Percentiles rank a stretch among this genome's conserved stretches.
These are phyloP conservation scores for Lachnum nothofagi DNA, from an alignment of 2,329 filamentous ascomycete species.

Conservation along the genomic window DNA sequence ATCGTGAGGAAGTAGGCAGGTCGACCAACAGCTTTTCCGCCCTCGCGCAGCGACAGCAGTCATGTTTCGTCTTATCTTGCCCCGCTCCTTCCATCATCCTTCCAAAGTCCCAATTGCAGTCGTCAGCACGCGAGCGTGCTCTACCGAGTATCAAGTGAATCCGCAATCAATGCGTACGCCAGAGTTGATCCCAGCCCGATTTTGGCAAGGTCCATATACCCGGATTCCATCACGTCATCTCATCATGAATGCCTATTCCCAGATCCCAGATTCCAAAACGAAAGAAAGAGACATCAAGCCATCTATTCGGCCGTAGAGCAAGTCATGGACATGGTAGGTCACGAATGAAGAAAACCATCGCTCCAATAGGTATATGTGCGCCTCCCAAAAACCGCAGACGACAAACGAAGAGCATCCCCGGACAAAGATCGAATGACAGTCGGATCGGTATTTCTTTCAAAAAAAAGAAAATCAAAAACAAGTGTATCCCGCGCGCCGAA, in stretches of 20 bases:
- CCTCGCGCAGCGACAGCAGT: conserved; percentile 20
- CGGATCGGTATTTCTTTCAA: conserved; percentile 5
- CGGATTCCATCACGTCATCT: conserved; percentile 18
- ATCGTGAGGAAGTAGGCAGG: conserved; percentile 12
- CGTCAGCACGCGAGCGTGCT: conserved; percentile 29
- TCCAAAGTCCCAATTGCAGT: conserved; percentile 18
- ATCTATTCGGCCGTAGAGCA: conserved; percentile 16
- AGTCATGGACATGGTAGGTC: conserved; percentile 13
- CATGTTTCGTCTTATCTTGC: conserved; percentile 15
- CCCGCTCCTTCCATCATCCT: neutral
- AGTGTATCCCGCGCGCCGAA: conserved; percentile 39
- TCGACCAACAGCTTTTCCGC: conserved; percentile 5
- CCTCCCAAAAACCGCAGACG: conserved; percentile 22
- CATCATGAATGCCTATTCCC: conserved; percentile 3
- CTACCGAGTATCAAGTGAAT: conserved; percentile 15
- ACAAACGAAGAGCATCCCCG: conserved; percentile 27
- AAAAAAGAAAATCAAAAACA: conserved; percentile 29
- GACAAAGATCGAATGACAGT: conserved; percentile 22
- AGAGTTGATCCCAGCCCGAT: conserved; percentile 21
- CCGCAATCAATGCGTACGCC: conserved; percentile 14
- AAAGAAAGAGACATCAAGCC: conserved; percentile 30
- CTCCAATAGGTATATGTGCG: conserved; percentile 21
- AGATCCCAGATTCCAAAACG: conserved; percentile 11
- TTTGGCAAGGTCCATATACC: conserved; percentile 9
- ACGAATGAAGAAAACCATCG: conserved; percentile 21